A percentile compares a stretch with the other conserved stretches of the same genome.
phyloP scores from a whole-genome alignment of 176 grass and related monocot genomes.

The Carex littledalei region DNA sequence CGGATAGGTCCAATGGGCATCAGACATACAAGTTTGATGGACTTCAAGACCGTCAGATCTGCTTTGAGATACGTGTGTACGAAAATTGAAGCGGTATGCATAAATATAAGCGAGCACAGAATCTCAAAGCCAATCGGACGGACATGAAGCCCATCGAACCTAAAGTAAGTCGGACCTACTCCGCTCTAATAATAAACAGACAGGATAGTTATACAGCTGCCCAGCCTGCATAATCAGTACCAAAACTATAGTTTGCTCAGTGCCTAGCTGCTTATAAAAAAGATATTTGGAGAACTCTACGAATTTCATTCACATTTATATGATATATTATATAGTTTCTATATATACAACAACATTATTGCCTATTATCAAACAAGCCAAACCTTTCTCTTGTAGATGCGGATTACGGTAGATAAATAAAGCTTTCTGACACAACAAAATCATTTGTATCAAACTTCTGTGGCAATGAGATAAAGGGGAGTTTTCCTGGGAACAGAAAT shows the following conservation, averaged over 20 bases:
- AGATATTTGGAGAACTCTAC: neutral
- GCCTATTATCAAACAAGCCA: too few species aligned
- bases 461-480: conserved; percentile 39
- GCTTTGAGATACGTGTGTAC: too few species aligned
- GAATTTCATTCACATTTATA: neutral
- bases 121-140: too few species aligned
- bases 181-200: neutral
- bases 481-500: conserved; percentile 29
- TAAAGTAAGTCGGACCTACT: too few species aligned
- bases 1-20: too few species aligned
- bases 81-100: too few species aligned
- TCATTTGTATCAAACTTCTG: neutral
- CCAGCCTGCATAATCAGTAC: neutral
- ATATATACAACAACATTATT: neutral
- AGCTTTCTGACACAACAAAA: neutral
- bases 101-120: too few species aligned
- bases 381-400: too few species aligned
- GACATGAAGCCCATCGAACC: too few species aligned
- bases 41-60: too few species aligned
- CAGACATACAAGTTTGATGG: too few species aligned
- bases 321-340: neutral
- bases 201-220: neutral
- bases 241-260: neutral
- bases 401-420: too few species aligned
- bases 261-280: neutral